Conservation (phyloP, 495 filamentous ascomycete genomes). For the Cercophora sp. region DNA sequence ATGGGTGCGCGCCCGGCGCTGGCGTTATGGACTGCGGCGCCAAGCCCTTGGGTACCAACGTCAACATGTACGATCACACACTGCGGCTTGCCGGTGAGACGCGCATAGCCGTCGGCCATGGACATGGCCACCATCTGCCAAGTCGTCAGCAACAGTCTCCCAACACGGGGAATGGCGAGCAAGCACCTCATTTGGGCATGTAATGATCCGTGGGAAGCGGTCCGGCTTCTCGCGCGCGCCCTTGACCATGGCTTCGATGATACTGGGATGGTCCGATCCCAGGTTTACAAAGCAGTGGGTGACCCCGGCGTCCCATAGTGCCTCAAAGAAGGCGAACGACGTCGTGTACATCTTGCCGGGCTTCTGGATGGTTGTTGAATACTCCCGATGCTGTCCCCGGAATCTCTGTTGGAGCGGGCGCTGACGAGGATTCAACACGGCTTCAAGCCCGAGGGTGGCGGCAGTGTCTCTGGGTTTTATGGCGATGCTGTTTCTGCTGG, state of each 20-base stretch:
- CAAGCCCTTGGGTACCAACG: conserved; percentile 86
- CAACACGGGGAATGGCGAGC: background rate
- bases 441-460: background rate
- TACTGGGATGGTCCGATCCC: conserved; percentile 87
- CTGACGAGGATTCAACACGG: background rate
- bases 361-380: too few species aligned
- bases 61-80: conserved; percentile 95
- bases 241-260: conserved; percentile 95
- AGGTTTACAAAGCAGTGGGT: conserved; percentile 91
- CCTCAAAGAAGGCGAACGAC: conserved; percentile 86
- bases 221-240: conserved; percentile 62
- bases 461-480: background rate
- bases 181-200: conserved; percentile 81
- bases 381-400: background rate
- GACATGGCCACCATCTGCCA: conserved; percentile 91
- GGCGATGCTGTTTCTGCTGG: background rate
- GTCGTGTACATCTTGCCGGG: conserved; percentile 45
- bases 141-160: conserved; percentile 7
- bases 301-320: conserved; percentile 86
- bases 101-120: conserved; percentile 94
- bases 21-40: conserved; percentile 89
- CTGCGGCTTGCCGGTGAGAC: conserved; percentile 79
- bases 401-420: background rate
- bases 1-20: conserved; percentile 81
- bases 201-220: conserved; percentile 81